Conservation (phyloP, 2,329 filamentous ascomycete species). For the Nigrospora osmanthi region DNA sequence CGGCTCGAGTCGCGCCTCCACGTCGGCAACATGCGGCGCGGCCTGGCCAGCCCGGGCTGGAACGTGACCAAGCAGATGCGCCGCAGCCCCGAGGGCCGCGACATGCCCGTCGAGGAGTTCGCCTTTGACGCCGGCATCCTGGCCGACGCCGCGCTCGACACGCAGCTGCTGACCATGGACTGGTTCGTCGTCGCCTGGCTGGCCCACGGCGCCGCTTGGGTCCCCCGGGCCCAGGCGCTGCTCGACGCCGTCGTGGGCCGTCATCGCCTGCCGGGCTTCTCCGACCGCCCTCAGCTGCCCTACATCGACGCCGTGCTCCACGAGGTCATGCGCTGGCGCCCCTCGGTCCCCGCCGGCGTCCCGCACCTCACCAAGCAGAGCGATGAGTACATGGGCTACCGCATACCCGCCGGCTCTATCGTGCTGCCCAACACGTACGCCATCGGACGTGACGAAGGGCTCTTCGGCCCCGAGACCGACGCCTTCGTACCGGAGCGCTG, state of each 20-base stretch:
- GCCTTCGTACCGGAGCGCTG: slow-evolving; percentile 25
- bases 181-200: slow-evolving; percentile 3
- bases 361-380: slow-evolving; percentile 28
- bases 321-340: slow-evolving; percentile 37
- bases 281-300: slow-evolving; percentile 27
- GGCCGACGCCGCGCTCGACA: slow-evolving; percentile 21
- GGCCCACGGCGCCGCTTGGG: slow-evolving; percentile 9
- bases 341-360: slow-evolving; percentile 25
- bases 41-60: slow-evolving; percentile 16
- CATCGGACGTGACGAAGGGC: slow-evolving; percentile 25
- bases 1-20: slow-evolving; percentile 16
- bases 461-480: slow-evolving; percentile 29
- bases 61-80: slow-evolving; percentile 21
- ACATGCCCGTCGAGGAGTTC: slow-evolving; percentile 18
- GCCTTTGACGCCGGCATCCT: slow-evolving; percentile 23
- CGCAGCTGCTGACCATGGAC: slow-evolving; percentile 5
- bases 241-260: slow-evolving; percentile 32
- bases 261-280: slow-evolving; percentile 27
- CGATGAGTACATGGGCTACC: slow-evolving; percentile 25
- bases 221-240: slow-evolving; percentile 28
- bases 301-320: slow-evolving; percentile 34
- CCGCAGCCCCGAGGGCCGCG: slow-evolving; percentile 7
- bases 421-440: slow-evolving; percentile 34
- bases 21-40: slow-evolving; percentile 13
- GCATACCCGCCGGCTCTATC: slow-evolving; percentile 33